phyloP scores from a whole-genome alignment of 1,284 basidiomycete species.

The Ganoderma multipileum region DNA sequence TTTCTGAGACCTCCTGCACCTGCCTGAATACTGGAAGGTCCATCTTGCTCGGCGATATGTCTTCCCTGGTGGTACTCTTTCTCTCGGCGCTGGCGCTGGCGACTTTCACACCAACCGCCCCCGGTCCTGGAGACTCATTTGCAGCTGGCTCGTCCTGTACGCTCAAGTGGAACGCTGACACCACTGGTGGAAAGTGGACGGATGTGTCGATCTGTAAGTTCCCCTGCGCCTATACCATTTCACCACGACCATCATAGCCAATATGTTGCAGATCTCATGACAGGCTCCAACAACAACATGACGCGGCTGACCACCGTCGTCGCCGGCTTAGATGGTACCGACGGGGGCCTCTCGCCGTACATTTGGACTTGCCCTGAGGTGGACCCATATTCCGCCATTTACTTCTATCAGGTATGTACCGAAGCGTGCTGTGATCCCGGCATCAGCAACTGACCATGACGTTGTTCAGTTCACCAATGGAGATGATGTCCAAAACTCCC shows the following conservation, averaged over 20 bases:
- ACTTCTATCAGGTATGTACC: constrained; percentile 48
- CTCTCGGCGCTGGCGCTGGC: constrained; percentile 30
- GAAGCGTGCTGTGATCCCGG: not conserved
- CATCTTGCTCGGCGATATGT: constrained; percentile 14
- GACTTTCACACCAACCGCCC: constrained; percentile 45
- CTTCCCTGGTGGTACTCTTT: constrained; percentile 13
- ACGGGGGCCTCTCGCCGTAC: constrained; percentile 41
- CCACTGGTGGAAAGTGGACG: constrained; percentile 40
- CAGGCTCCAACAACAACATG: constrained; percentile 48
- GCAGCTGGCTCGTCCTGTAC: constrained; percentile 42
- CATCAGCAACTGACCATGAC: not conserved
- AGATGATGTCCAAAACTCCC: constrained; percentile 35
- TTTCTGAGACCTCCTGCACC: not conserved
- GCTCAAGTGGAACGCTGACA: constrained; percentile 41
- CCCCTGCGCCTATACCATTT: no score
- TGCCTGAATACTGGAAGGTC: not conserved
- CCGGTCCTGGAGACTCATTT: constrained; percentile 46
- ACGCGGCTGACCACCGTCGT: constrained; percentile 41
- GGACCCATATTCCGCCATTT: constrained; percentile 45
- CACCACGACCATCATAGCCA: not conserved
- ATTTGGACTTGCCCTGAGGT: constrained; percentile 49
- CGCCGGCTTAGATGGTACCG: constrained; percentile 44
- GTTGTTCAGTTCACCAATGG: constrained; percentile 42
- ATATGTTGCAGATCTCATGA: constrained; percentile 44
- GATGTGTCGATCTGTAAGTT: constrained; percentile 47